Base-by-base conservation (phyloP, 2,329 filamentous ascomycete species). In the Penicillium janthinellum region DNA sequence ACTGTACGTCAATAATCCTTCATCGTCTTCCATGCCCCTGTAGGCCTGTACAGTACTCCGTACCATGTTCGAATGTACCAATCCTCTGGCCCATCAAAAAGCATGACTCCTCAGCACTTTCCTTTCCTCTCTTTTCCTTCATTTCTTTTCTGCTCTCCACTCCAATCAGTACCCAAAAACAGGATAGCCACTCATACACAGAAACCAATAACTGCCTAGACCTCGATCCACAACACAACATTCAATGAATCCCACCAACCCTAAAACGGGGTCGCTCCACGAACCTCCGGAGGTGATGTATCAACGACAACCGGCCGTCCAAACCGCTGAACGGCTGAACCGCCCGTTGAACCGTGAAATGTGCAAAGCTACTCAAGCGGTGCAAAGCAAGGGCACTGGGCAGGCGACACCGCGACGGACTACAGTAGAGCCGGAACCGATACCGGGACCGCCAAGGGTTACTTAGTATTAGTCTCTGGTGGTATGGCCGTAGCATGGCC, bases 241-340 rank as follows among this genome's bases (percentile, higher is more conserved):
- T n/a, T 25, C 22, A n/a, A 47, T 47, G 25, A 4, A 14, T 47
- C 44, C 3, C 45, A 34, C 28, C 15, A 35, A 28, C 45, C 45
- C 45, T 20, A 35, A 22, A 14, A 4, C 20, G 31, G 47, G 28
- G 28, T 12, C 15, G 2, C 31, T 20, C n/a, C 28, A 48, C 44
- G 44, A 56, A 56, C 11, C 44, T 56, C 22, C 49, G 35, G 34
- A 52, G 22, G 28, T 48, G 59, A 61, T 59, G 35, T 56, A 61
- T 61, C 59, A 58, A 37, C 39, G 58, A 4, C 56, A 58, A 37
- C 45, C 53, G 8, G 17, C 35, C 35, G 20, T 22, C 41, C 48
- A 37, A 54, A 54, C 42, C 25, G 44, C 17, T 50, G 34, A 54
- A 57, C 35, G 15, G 44, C 34, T 50, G 34, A 34, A 38, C 8